A percentile compares a stretch with the other conserved stretches of the same genome.
Evolutionary conservation across 768 basidiomycete species (phyloP).

Genomic region (Suillus variegatus): DNA sequence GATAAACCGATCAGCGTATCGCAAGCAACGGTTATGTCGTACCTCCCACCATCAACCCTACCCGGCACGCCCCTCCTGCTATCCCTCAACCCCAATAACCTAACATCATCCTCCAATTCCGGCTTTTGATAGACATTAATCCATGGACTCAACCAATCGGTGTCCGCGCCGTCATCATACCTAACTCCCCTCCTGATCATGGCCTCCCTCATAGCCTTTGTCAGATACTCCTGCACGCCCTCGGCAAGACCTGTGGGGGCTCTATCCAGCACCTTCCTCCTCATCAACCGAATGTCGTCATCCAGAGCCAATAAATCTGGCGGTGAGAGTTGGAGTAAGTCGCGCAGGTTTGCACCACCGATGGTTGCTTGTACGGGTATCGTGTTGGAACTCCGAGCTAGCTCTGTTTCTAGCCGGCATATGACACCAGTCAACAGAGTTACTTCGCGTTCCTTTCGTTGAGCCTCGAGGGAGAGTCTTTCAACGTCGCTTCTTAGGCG

Average conservation of each 20-base stretch:
- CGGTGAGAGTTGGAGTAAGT: neutral
- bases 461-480: conserved; percentile 4
- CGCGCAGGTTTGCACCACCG: neutral
- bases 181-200: neutral
- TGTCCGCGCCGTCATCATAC: neutral
- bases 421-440: neutral
- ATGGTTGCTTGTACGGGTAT: neutral
- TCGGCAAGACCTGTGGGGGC: neutral
- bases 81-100: neutral
- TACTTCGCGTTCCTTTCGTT: neutral
- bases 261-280: neutral
- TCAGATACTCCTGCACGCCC: neutral
- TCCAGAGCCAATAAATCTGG: neutral
- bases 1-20: conserved; percentile 1
- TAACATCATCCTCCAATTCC: conserved; percentile 1
- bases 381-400: neutral
- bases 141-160: neutral
- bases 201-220: conserved; percentile 1
- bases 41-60: neutral
- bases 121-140: neutral
- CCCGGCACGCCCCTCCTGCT: neutral
- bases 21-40: conserved; percentile 1
- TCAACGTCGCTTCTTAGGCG: neutral
- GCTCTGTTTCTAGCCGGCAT: conserved; percentile 1
- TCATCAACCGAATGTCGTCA: conserved; percentile 1